Conservation (phyloP, 116 monocot genomes). For the Cymodocea nodosa region DNA sequence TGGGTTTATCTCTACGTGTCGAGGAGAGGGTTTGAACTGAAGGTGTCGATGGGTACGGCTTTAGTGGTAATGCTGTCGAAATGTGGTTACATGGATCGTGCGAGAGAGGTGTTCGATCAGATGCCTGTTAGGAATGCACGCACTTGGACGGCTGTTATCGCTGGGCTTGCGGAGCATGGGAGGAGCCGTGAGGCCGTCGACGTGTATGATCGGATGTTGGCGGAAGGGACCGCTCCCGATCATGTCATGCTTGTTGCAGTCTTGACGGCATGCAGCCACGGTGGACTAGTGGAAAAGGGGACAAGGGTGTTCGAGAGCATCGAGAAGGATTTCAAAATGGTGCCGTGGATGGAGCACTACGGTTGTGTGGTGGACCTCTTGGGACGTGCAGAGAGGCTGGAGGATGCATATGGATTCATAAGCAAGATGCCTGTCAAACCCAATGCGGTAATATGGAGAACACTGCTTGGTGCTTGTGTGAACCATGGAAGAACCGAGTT, state of each 20-base stretch:
- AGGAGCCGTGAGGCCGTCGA: constrained; percentile 8
- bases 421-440: constrained; percentile 48
- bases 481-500: constrained; percentile 57
- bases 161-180: constrained; percentile 12
- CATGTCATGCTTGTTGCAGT: constrained; percentile 14
- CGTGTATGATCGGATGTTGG: constrained; percentile 1
- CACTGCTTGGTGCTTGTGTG: constrained; percentile 67
- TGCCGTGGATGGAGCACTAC: constrained; percentile 81
- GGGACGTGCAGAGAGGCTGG: constrained; percentile 42
- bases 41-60: constrained; percentile 9
- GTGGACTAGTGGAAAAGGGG: constrained; percentile 43
- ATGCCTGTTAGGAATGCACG: constrained; percentile 14
- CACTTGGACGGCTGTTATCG: constrained; percentile 13
- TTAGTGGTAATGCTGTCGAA: constrained; percentile 12
- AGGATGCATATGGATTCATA: constrained; percentile 57
- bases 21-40: not conserved
- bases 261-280: constrained; percentile 27
- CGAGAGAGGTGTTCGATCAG: constrained; percentile 16
- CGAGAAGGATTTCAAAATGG: constrained; percentile 43
- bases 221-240: constrained; percentile 7
- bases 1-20: constrained; percentile 12
- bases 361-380: constrained; percentile 80
- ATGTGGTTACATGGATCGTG: constrained; percentile 9
- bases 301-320: constrained; percentile 56
- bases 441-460: constrained; percentile 71